Base-by-base conservation (phyloP, 139 green algal species). In the Marvania coccoides region DNA sequence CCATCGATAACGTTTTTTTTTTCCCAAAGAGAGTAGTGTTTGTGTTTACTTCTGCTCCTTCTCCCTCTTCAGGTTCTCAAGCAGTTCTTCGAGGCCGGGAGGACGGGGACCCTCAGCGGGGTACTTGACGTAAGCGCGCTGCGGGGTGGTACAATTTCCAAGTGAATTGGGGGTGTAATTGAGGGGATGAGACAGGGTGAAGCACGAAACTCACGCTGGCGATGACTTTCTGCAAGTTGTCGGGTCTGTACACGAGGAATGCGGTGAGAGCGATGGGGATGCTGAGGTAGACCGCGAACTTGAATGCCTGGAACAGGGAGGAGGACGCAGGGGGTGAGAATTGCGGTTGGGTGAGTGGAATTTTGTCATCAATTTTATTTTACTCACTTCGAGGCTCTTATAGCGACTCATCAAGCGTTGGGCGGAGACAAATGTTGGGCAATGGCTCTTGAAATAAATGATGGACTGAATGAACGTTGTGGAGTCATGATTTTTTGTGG, bases 281-380 rank as follows among this genome's bases (percentile, higher is more conserved):
- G 15, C 63, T 51, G 2, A 95, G 3, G 62, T 90, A 95, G 13
- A 87, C 46, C 1, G 46, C 61, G 65, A 87, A 92, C 55, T 92
- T 92, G 61, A 88, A 87, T 2, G 73, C 75, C 87, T 95, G 81
- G 59, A 60, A 72, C 12, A 5, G 23, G 24, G 42, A 19, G 42
- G 19, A 28, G 19, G 19, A 28, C 19, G 19, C 42, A 28, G 19
- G 19, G 42, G 19, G 42, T 51, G 42, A 19, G 19, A 19, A 51
- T 28, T 28, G 29, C 10, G 13, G 10, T 59, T 42, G 29, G 51
- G 29, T 36, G 29, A 12, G 29, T 33, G 13, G 29, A 12, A 1
- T 1, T 59, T 34, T 28, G 19, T 19, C 19, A 19, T 34, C 28
- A 59, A 12, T 33, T 13, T 34, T 59, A 13, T 10, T 42, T 10